Evolutionary conservation across 1,139 yeast genomes (phyloP).

Genomic region (Torulaspora pretoriensis): DNA sequence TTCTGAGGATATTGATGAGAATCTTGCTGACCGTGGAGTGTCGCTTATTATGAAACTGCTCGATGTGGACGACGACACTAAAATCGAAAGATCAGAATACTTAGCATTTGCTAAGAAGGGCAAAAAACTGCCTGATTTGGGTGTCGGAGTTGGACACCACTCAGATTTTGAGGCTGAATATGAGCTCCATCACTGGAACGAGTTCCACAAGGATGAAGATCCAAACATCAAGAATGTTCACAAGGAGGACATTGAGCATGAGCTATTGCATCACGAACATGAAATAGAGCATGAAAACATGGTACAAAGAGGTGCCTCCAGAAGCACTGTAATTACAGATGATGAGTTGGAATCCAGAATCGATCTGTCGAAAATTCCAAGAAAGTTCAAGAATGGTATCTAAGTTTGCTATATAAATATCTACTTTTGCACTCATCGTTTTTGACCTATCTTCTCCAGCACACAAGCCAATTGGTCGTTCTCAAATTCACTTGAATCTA

Average conservation of each 20-base stretch:
- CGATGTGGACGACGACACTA: constrained; percentile 65
- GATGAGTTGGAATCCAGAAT: constrained; percentile 40
- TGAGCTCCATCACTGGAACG: constrained; percentile 91
- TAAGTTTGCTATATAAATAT: not conserved
- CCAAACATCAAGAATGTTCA: constrained; percentile 79
- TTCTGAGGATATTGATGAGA: constrained; percentile 53
- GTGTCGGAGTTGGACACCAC: constrained; percentile 96
- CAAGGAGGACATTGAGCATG: constrained; percentile 88
- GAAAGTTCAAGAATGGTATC: constrained; percentile 35
- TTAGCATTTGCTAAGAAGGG: constrained; percentile 56
- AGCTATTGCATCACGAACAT: constrained; percentile 79
- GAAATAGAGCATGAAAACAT: constrained; percentile 72
- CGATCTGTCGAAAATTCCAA: constrained; percentile 37
- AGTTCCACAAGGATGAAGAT: constrained; percentile 75
- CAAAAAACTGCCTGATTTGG: constrained; percentile 82
- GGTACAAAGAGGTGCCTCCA: constrained; percentile 42
- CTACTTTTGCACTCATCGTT: not conserved
- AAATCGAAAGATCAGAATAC: constrained; percentile 68
- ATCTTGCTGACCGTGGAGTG: constrained; percentile 55
- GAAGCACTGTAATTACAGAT: constrained; percentile 41
- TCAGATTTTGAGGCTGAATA: constrained; percentile 91
- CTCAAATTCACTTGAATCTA: constrained; percentile 35
- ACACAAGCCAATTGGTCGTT: constrained; percentile 41
- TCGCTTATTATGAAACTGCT: constrained; percentile 52
- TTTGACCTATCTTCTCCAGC: constrained; percentile 27